Base-by-base conservation (phyloP, 306 rosid species). In the Delonix regia region DNA sequence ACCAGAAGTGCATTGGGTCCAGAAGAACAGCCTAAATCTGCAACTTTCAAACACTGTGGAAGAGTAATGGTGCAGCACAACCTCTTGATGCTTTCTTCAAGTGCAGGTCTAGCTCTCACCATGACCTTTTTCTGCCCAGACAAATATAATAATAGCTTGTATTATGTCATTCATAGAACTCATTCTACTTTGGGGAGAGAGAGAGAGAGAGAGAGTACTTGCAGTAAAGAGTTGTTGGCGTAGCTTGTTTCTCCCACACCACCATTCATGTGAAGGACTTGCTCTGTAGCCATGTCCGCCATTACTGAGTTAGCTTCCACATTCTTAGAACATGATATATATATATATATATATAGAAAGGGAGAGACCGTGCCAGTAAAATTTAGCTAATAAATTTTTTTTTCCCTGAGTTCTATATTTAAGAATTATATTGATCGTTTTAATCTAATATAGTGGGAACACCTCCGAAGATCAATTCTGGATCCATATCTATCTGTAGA, bases 11-110 rank as follows among this genome's bases (percentile, higher is more conserved):
- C 71, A 61, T 80, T 87, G 3, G 85, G 83, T 18, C 88, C 88
- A 0, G 80, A 81, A 25, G 92, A 86, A 61, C 92, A 86, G 0
- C 92, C 92, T 5, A 88, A 81, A 38, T 88, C 86, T 24, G 87
- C 89, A 42, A 88, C 77, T 75, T 59, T 81, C 48, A 88, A 33
- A 41, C 87, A 85, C 0, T 62, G 64, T 9, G 87, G 86, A 36
- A 25, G 11, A 8, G 6, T 42, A n/a, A n/a, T n/a, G 2, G 52
- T 30, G 24, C 56, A 1, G n/a, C 44, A 75, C 3, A 78, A 25
- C 78, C 45, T 71, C 44, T 10, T 75, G 24, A 81, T 71, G 19
- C 78, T 44, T 16, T 82, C 83, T 51, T 84, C 79, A 12, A 87
- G 68, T 33, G 70, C 44, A 2, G 80, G 81, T 74, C 74, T 77